Base-by-base conservation (phyloP, 495 filamentous ascomycete species). In the Xylaria flabelliformis region DNA sequence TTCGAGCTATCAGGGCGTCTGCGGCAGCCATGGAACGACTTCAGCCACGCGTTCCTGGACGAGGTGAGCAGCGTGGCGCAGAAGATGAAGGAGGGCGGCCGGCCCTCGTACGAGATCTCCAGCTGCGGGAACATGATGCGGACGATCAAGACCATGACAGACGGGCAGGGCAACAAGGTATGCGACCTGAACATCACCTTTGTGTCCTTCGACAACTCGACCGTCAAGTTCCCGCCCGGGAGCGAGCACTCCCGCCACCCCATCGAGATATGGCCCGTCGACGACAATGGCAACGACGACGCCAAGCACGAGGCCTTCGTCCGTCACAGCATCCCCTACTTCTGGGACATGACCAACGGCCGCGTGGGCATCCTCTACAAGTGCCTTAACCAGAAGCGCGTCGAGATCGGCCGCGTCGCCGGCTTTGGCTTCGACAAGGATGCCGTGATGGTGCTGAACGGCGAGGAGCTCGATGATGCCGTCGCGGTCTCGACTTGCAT, bases 161-260 rank as follows among this genome's bases (percentile, higher is more conserved):
- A 75, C 63, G 62, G 46, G 24, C 59, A 70, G 3, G 75, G 73
- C 15, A 56, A 64, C n/a, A 74, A 73, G 64, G 64, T 79, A 2
- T 74, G 72, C 72, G 77, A 79, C 62, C 75, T 79, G 5, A 79
- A 79, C 73, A 79, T 79, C 39, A 79, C 77, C 10, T 79, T 79
- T 64, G 70, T 79, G 0, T 79, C 77, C 2, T 79, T 79, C 73
- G 77, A 67, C 72, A 71, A 65, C n/a, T 72, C 68, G 17, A 58
- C 32, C 3, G 73, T 79, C 24, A 73, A 75, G 56, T 79, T 79
- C 67, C 77, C 77, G 8, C 55, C 66, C 17, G 73, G 67, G 7
- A 75, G 73, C 75, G 2, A 17, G 55, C 77, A 77, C 70, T 73
- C 56, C 15, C 69, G 77, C 17, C 77, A 79, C 75, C 65, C 67